These are phyloP conservation scores for Kwoniella sp. DNA, from an alignment of 768 basidiomycete genomes.

Conservation along the genomic window DNA sequence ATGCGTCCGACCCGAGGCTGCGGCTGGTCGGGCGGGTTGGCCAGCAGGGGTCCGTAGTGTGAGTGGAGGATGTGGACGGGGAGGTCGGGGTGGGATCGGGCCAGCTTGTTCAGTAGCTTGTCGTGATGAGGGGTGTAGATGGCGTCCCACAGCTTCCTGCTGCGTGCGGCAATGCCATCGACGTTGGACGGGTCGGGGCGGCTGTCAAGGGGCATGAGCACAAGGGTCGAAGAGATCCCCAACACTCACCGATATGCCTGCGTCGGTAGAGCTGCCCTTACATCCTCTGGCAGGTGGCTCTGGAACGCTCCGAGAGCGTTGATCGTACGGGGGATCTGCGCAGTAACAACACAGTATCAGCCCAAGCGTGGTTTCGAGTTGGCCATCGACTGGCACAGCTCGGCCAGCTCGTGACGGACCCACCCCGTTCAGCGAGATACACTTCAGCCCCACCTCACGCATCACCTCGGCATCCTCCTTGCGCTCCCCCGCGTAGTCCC, in stretches of 20 bases:
- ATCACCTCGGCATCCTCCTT: slow-evolving; percentile 55
- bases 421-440: slow-evolving; percentile 62
- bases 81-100: slow-evolving; percentile 86
- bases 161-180: slow-evolving; percentile 64
- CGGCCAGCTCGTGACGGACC: slow-evolving; percentile 5
- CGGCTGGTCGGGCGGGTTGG: slow-evolving; percentile 39
- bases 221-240: not conserved
- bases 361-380: too few relatives aligned
- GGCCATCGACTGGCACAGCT: too few relatives aligned
- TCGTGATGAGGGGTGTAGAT: slow-evolving; percentile 85
- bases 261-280: slow-evolving; percentile 65
- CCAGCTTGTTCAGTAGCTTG: slow-evolving; percentile 83
- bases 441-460: slow-evolving; percentile 84
- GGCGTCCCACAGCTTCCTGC: slow-evolving; percentile 70
- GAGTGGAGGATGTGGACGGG: slow-evolving; percentile 56
- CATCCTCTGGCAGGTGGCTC: slow-evolving; percentile 74
- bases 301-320: slow-evolving; percentile 71
- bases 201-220: slow-evolving; percentile 5
- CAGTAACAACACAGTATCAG: too few relatives aligned
- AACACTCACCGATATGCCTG: slow-evolving; percentile 61
- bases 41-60: slow-evolving; percentile 51
- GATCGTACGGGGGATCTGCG: too few relatives aligned
- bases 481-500: slow-evolving; percentile 60
- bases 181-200: slow-evolving; percentile 54
- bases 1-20: slow-evolving; percentile 61